Evolutionary conservation across 176 grass and related monocot species (phyloP), one percentile per base, ranked within the genome.

Genomic region (Avena eriantha): DNA sequence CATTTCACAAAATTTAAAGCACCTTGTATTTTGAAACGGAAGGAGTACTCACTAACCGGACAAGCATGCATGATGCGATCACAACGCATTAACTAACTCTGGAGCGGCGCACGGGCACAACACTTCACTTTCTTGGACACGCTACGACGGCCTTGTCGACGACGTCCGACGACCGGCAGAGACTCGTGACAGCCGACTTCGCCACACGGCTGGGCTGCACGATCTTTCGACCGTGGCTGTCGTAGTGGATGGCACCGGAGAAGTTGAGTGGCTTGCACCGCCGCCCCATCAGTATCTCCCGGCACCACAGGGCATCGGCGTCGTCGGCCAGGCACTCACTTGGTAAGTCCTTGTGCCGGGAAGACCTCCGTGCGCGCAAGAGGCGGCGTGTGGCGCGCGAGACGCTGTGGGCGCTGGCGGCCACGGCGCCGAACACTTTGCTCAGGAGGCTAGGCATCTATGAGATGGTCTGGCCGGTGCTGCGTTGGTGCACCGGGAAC

Each of bases 211-310:
- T 83, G 36, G 81, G 88, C 48, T 63, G 69, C 72, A 22, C 7
- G 69, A 84, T 57, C 29, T 3, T 78, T 51, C 73, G 79, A 26
- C 92, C 92, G 1, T 61, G 53, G 66, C 60, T 80, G 36, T 91
- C 89, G 66, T 91, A 94, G 83, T 94, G 86, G 56, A 94, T 87
- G 70, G 36, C 63, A 17, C 87, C 89, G 1, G 84, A 46, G 87
- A 92, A 94, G 77, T 90, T 60, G 53, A 94, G 83, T 78, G 77
- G 92, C 57, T 88, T 54, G 87, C 85, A 91, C 39, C 90, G 88
- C 75, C 84, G 47, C 15, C 92, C 89, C 87, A 91, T 91, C 74
- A 94, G 71, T 67, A 97, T 95, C 83, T 80, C 47, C 80, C 86
- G 83, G 22, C 85, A 84, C 92, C 95, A 93, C 60, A 95, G 73